Evolutionary conservation across 2,329 filamentous ascomycete species (phyloP), one percentile per base, ranked within the genome.

Genomic region (Pezicula radicicola): DNA sequence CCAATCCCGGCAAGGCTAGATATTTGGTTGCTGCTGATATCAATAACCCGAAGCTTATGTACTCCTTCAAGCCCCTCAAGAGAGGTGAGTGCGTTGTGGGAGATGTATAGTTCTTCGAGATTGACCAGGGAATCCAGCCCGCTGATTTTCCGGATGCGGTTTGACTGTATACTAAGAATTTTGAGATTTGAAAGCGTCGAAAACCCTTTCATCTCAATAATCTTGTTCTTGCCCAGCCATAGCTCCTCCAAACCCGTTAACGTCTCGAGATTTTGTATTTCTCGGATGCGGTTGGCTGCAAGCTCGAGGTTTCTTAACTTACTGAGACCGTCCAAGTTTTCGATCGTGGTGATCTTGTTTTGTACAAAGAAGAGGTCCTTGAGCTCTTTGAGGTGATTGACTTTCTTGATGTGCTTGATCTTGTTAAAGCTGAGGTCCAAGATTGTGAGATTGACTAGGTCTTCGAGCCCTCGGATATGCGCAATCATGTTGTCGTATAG

Each of bases 381-480:
- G 52, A 97, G 79, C 49, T 91, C 80, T 19, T 75, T 86, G 53
- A 99, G 75, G 63, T 93, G 88, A 53, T 80, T 80, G 59, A 97
- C 75, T 63, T 93, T 85, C 72, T 96, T 96, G 75, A 99, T 96
- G 72, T 97, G 92, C 70, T 96, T 97, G 75, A 99, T 93, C 76
- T 97, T 97, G 77, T 99, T 99, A 81, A 97, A 99, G 70, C 89
- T 95, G 48, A 99, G 78, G 68, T 99, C 94, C 50, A 99, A 82
- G 51, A 76, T 87, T 6, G 81, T 90, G 49, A 99, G 80, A 55
- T 88, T 79, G 12, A 79, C 83, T 52, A 97, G 82, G 43, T 83
- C 77, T 49, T 97, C 91, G 43, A 99, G 79, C 28, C 89, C 89
- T 59, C 86, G 85, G 70, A 97, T 84, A 70, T 96, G 91, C 10